These are phyloP conservation scores for Maudiozyma serrabonitensis DNA, from an alignment of 805 yeast species.

Conservation along the genomic window DNA sequence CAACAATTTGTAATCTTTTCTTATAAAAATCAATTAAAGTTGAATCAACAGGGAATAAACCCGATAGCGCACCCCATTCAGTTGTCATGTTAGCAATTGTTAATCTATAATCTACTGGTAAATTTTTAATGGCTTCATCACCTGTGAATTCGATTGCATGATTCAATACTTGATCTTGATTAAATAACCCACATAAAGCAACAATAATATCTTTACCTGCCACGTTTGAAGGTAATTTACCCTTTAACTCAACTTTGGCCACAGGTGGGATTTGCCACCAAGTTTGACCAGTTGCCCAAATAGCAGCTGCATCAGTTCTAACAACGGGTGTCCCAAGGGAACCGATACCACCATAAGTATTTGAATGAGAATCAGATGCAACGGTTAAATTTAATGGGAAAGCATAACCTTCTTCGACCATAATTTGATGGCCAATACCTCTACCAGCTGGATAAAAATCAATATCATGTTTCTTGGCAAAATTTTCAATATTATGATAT, in stretches of 20 bases:
- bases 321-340: constrained; percentile 95
- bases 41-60: constrained; percentile 91
- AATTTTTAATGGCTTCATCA: constrained; percentile 58
- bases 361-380: constrained; percentile 96
- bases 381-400: constrained; percentile 89
- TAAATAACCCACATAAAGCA: constrained; percentile 87
- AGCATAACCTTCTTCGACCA: constrained; percentile 98
- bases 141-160: constrained; percentile 93
- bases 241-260: constrained; percentile 81
- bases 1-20: constrained; percentile 38
- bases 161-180: constrained; percentile 84
- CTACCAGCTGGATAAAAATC: constrained; percentile 98
- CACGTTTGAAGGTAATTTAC: constrained; percentile 73
- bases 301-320: constrained; percentile 96
- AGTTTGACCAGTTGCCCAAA: constrained; percentile 99
- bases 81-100: constrained; percentile 97
- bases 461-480: constrained; percentile 83
- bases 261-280: constrained; percentile 99
- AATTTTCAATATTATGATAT: constrained; percentile 78
- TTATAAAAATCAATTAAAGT: constrained; percentile 72
- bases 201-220: constrained; percentile 97
- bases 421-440: constrained; percentile 98
- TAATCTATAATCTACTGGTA: constrained; percentile 74
- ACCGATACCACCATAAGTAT: constrained; percentile 96
- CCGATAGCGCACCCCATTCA: constrained; percentile 97